Percentiles rank a stretch among this genome's conserved stretches.
Conservation (phyloP, 352 stramenopile genomes). For the Peronospora destructor region DNA sequence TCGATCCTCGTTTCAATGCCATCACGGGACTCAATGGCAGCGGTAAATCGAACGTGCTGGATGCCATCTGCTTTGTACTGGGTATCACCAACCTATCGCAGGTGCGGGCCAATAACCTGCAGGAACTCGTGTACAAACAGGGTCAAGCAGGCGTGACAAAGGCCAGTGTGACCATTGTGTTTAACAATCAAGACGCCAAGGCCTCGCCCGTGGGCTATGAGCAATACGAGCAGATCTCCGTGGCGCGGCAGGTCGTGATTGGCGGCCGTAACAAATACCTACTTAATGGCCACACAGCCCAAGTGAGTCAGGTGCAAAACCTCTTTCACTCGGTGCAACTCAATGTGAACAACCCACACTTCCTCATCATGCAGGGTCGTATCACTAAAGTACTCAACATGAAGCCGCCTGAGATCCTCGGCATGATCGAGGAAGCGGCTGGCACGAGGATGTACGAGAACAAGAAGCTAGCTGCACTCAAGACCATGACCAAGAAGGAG, state of each 20-base stretch:
- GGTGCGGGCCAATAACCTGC: conserved; percentile 96
- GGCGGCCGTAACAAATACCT: conserved; percentile 99
- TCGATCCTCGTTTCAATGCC: conserved; percentile 99
- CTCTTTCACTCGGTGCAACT: conserved; percentile 99
- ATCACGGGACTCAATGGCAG: conserved; percentile 99
- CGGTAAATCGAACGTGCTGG: conserved; percentile 99
- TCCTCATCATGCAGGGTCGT: conserved; percentile 99
- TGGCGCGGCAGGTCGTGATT: conserved; percentile 98
- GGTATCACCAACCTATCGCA: conserved; percentile 98
- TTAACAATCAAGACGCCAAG: conserved; percentile 95
- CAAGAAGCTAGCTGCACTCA: conserved; percentile 96
- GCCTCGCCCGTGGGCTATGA: conserved; percentile 95
- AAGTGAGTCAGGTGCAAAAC: conserved; percentile 98
- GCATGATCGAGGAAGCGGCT: conserved; percentile 99
- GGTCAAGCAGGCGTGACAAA: conserved; percentile 99
- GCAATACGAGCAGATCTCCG: conserved; percentile 96
- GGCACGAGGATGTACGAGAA: conserved; percentile 99
- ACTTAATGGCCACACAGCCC: conserved; percentile 97
- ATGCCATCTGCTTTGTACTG: conserved; percentile 99
- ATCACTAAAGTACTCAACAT: conserved; percentile 99
- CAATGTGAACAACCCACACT: conserved; percentile 99
- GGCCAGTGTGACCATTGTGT: conserved; percentile 97
- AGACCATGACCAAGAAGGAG: conserved; percentile 99
- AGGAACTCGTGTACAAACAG: conserved; percentile 99
- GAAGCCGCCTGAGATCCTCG: conserved; percentile 98